phyloP scores from a whole-genome alignment of 2,329 filamentous ascomycete genomes.

The Grosmannia penicillata region DNA sequence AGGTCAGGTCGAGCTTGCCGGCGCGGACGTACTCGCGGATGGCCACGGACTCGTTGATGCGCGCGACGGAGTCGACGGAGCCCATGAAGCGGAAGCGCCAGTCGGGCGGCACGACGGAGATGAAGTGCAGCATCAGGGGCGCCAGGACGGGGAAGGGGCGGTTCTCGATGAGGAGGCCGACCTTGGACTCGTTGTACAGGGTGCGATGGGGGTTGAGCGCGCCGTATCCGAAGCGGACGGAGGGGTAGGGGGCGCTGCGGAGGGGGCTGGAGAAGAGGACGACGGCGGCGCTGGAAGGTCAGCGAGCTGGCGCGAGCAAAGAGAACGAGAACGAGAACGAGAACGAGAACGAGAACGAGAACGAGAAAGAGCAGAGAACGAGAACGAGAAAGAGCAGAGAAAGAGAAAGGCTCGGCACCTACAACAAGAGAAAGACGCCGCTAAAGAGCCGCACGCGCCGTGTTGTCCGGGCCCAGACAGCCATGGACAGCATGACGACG shows the following conservation, averaged over 20 bases:
- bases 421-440: constrained; percentile 18
- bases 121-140: constrained; percentile 40
- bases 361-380: too few species aligned
- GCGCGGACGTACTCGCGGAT: constrained; percentile 26
- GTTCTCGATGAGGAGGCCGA: constrained; percentile 41
- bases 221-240: constrained; percentile 20
- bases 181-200: constrained; percentile 34
- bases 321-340: not conserved
- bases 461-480: constrained; percentile 19
- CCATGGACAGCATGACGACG: constrained; percentile 8
- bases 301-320: too few species aligned
- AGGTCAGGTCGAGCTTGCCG: constrained; percentile 34
- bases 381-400: not conserved
- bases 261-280: constrained; percentile 7
- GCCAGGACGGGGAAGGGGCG: constrained; percentile 32
- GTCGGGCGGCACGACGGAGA: constrained; percentile 38
- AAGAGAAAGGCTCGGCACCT: constrained; percentile 6
- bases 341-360: not conserved
- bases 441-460: constrained; percentile 19
- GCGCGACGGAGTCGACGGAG: constrained; percentile 27
- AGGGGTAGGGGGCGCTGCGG: constrained; percentile 11
- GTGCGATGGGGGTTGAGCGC: constrained; percentile 15
- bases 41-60: constrained; percentile 28
- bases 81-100: constrained; percentile 45
- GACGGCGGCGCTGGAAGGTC: not conserved